Evolutionary conservation across 768 basidiomycete species (phyloP), one percentile per base, ranked within the genome.

Genomic region (Lentinula guzmanii): DNA sequence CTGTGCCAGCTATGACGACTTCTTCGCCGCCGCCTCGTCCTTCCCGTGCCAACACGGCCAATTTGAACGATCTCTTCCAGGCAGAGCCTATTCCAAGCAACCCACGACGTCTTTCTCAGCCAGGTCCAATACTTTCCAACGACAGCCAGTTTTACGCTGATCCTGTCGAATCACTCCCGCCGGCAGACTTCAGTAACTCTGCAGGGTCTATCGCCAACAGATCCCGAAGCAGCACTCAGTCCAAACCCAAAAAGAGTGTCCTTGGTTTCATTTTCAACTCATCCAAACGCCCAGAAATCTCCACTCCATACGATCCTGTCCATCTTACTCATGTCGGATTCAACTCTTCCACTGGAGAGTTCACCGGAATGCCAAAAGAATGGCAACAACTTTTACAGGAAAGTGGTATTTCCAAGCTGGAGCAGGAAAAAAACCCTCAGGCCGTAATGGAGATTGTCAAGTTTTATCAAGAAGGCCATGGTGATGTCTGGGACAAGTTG

Each of bases 271-370:
- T 93, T 67, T 86, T 93, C 73, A 87, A 82, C 70, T 79, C 83
- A 60, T 82, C 82, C 42, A 93, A 91, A 74, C 84, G 89, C 11
- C 86, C 84, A 13, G 94, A 96, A 75, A 98, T 99, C 79, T 94
- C 92, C 71, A 95, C 95, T 0, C 97, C 97, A 0, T 98, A 96
- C 72, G 97, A 99, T 75, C 97, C 97, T 35, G 96, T 98, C 42
- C 96, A 98, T 77, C 89, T 99, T 69, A 98, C 97, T 2, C 97
- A 99, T 71, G 97, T 99, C 71, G 96, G 96, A 62, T 98, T 98
- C 86, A 98, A 99, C 74, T 92, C 93, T 5, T 96, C 93, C 61
- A 98, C 96, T 0, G 97, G 97, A 62, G 96, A 99, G 76, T 98
- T 95, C 76, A 95, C 93, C 8, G 97, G 97, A 2, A 81, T 99